Evolutionary conservation across 2,329 filamentous ascomycete genomes (phyloP), one percentile per base, ranked within the genome.

Genomic region (Aspergillus sergii): DNA sequence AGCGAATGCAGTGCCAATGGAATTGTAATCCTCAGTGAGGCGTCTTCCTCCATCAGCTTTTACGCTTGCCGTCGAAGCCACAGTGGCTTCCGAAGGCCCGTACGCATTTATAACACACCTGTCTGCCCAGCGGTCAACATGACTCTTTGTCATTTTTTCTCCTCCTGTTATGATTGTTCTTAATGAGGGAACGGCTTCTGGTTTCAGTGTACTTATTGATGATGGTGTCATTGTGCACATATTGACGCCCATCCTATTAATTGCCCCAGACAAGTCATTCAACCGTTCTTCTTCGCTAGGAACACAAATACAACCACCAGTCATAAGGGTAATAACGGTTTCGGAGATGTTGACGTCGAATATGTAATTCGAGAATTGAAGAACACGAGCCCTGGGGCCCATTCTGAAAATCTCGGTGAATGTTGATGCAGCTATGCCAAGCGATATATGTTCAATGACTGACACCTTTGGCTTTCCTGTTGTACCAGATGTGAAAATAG

Each of bases 271-370:
- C 4, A 88, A 76, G 59, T 87, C 81, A 59, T 82, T 80, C 39
- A 83, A 72, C 19, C 83, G 76, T 60, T 86, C 83, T 6, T 80
- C 72, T 1, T 83, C 76, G 7, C 82, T 81, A 0, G 88, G 86
- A 0, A 89, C 78, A 63, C 87, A 89, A 7, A 89, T 79, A 59
- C 85, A 88, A 0, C 85, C 87, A 23, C 88, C 88, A 30, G 82
- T 76, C 10, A 84, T 78, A 3, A 89, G 76, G 0, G 85, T 82
- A 0, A 83, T 83, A 62, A 88, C 81, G 1, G 85, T 82, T 66
- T 88, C 86, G 1, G 82, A 71, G 28, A 88, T 73, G 48, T 82
- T 81, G 16, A 85, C 80, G 64, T 88, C 85, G 55, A 86, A 84
- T 7, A 83, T 84, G 69, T 84, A 86, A 19, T 83, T 85, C 4